phyloP scores from a whole-genome alignment of 352 stramenopile species.

The Pythium graminicola region DNA sequence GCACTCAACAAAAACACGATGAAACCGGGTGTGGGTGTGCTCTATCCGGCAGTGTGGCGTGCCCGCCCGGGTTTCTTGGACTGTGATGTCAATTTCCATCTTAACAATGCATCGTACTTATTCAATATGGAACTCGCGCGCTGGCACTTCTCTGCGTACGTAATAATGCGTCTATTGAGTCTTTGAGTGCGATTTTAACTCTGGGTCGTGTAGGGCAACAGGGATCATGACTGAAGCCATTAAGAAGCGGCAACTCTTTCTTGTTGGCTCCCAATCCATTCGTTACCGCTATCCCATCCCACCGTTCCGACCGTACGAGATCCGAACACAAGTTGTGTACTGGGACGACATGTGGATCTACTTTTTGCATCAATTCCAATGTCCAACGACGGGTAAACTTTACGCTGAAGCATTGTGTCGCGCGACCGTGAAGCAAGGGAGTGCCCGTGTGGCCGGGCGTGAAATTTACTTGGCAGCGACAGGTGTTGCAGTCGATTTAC shows the following conservation, averaged over 20 bases:
- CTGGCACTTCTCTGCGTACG: constrained; percentile 74
- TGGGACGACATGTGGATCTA: constrained; percentile 32
- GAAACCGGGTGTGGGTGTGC: constrained; percentile 48
- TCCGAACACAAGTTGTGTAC: constrained; percentile 28
- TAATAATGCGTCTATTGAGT: constrained; percentile 2
- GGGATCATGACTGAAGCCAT: constrained; percentile 48
- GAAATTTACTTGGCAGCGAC: constrained; percentile 16
- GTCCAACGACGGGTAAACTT: constrained; percentile 28
- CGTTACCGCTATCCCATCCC: constrained; percentile 29
- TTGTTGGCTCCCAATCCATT: constrained; percentile 49
- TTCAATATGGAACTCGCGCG: constrained; percentile 83
- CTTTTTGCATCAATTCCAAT: constrained; percentile 31
- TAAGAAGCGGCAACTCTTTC: constrained; percentile 57
- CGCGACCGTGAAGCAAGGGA: constrained; percentile 23
- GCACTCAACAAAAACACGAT: constrained; percentile 46
- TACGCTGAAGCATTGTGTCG: constrained; percentile 27
- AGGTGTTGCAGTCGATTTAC: constrained; percentile 7
- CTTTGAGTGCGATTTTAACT: neutral
- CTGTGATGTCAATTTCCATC: constrained; percentile 79
- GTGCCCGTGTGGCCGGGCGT: constrained; percentile 10
- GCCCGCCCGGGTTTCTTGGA: constrained; percentile 61
- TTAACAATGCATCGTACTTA: constrained; percentile 82
- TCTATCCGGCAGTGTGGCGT: constrained; percentile 62
- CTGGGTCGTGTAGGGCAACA: constrained; percentile 25
- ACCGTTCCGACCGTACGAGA: constrained; percentile 31